Evolutionary conservation across 1,284 basidiomycete genomes (phyloP).

Genomic region (Ceratobasidium sp.): DNA sequence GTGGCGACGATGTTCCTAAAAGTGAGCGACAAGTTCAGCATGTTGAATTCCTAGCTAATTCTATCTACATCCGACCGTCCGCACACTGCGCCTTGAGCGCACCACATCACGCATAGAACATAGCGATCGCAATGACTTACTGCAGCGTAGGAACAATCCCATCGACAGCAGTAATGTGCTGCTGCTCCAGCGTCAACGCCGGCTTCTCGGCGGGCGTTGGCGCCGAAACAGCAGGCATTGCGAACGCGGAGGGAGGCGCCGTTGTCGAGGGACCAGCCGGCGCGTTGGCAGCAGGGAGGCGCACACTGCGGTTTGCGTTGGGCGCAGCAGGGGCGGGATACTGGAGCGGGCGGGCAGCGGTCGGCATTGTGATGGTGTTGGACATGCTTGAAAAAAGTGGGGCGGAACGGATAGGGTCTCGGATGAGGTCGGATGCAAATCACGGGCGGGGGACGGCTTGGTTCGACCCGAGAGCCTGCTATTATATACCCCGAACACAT

Average conservation of each 20-base stretch:
- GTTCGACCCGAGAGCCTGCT: constrained; percentile 4
- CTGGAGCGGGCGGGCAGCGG: constrained; percentile 33
- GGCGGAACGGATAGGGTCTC: constrained; percentile 23
- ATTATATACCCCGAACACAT: constrained; percentile 34
- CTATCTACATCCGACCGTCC: constrained; percentile 31
- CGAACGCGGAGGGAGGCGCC: constrained; percentile 34
- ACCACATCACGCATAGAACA: constrained; percentile 29
- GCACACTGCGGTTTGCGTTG: constrained; percentile 33
- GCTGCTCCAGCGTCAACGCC: constrained; percentile 82
- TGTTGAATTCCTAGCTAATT: constrained; percentile 30
- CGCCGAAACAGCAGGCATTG: constrained; percentile 40
- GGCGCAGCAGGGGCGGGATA: constrained; percentile 29
- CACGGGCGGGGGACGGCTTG: constrained; percentile 27
- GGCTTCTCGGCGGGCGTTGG: constrained; percentile 43
- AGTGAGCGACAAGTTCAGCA: constrained; percentile 17
- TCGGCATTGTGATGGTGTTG: constrained; percentile 40
- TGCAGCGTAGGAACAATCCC: constrained; percentile 94
- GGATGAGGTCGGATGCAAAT: constrained; percentile 32
- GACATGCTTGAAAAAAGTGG: constrained; percentile 21
- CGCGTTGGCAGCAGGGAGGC: constrained; percentile 23
- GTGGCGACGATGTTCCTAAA: constrained; percentile 95
- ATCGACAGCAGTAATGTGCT: constrained; percentile 92
- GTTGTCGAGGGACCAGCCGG: constrained; percentile 11
- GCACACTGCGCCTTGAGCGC: constrained; percentile 27
- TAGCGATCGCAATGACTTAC: constrained; percentile 51